Conservation (phyloP, 2,329 filamentous ascomycete species). For the Fusarium citri region DNA sequence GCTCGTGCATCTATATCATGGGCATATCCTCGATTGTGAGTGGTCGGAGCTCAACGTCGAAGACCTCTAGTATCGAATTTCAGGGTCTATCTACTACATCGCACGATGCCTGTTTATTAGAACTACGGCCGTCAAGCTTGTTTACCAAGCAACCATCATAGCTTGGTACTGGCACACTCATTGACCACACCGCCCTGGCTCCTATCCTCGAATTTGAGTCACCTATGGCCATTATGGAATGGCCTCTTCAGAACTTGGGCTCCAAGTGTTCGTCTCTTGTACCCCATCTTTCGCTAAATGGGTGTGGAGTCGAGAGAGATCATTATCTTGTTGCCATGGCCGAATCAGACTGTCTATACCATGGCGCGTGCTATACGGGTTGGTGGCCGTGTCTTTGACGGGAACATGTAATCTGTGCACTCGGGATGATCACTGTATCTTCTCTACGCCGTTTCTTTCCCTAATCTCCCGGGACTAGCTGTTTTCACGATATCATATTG, state of each 20-base stretch:
- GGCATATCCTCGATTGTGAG: constrained; percentile 25
- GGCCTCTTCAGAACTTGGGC: neutral
- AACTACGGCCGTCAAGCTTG: neutral
- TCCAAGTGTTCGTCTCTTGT: neutral
- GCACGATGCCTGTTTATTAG: neutral
- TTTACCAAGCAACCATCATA: constrained; percentile 1
- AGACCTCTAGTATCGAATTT: neutral
- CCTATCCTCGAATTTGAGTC: neutral
- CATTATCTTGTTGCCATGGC: constrained; percentile 3
- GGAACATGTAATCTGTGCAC: constrained; percentile 1
- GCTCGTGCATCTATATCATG: constrained; percentile 19
- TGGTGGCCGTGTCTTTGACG: constrained; percentile 5
- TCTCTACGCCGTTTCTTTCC: neutral
- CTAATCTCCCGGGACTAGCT: constrained; percentile 1
- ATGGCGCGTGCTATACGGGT: constrained; percentile 10
- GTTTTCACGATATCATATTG: neutral
- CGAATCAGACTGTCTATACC: constrained; percentile 14
- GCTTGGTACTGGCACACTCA: neutral
- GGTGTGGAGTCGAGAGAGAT: neutral
- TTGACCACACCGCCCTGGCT: neutral
- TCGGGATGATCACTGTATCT: constrained; percentile 3
- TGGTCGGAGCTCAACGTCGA: constrained; percentile 11
- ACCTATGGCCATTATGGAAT: neutral
- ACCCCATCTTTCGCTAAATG: constrained; percentile 5
- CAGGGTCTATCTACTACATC: constrained; percentile 7